phyloP scores from a whole-genome alignment of 768 basidiomycete genomes.

The Russula dissimulans region DNA sequence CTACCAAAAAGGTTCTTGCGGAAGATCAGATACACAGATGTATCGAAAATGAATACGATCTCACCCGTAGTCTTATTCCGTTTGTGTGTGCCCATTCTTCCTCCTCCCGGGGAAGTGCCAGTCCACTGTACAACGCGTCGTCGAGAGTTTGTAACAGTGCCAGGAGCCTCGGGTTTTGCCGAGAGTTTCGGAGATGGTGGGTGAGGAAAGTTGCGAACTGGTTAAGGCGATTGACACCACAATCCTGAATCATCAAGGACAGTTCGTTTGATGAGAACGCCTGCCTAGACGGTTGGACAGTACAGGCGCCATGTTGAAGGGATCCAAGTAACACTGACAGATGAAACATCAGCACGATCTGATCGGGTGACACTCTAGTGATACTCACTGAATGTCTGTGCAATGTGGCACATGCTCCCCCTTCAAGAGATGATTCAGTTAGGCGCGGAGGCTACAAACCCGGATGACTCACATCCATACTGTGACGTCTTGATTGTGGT shows the following conservation, averaged over 20 bases:
- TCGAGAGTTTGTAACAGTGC: slow-evolving; percentile 45
- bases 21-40: slow-evolving; percentile 20
- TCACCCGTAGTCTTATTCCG: slow-evolving; percentile 54
- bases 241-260: slow-evolving; percentile 57
- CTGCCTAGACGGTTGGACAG: slow-evolving; percentile 58
- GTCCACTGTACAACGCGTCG: slow-evolving; percentile 57
- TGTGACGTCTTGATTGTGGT: slow-evolving; percentile 54
- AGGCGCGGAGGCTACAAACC: slow-evolving; percentile 20
- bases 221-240: slow-evolving; percentile 64
- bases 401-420: slow-evolving; percentile 82
- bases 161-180: slow-evolving; percentile 51
- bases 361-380: slow-evolving; percentile 12
- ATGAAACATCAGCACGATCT: slow-evolving; percentile 21
- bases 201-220: slow-evolving; percentile 67
- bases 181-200: slow-evolving; percentile 51
- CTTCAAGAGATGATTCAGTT: slow-evolving; percentile 36
- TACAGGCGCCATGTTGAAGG: slow-evolving; percentile 64
- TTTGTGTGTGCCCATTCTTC: slow-evolving; percentile 61
- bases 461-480: slow-evolving; percentile 54
- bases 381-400: slow-evolving; percentile 60
- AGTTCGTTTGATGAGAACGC: slow-evolving; percentile 62
- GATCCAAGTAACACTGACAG: slow-evolving; percentile 57
- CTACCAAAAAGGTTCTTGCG: slow-evolving; percentile 69
- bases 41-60: slow-evolving; percentile 23
- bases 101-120: slow-evolving; percentile 56